Conservation (phyloP, 2,329 filamentous ascomycete species). For the Dactylella cylindrospora region DNA sequence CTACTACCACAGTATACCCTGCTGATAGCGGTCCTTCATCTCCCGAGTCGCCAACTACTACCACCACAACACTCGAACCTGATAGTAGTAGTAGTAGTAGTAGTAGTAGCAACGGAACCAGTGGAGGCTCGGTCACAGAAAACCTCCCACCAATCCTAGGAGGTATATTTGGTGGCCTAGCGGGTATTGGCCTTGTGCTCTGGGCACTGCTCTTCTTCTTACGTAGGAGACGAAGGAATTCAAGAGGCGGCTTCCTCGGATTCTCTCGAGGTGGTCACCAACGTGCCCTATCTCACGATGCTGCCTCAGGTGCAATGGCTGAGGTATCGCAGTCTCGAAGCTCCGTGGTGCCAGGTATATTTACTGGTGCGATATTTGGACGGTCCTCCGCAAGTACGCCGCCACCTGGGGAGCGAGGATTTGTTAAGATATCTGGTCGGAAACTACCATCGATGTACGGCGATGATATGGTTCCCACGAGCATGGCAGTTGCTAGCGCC, state of each 20-base stretch:
- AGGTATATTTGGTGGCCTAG: conserved; percentile 36
- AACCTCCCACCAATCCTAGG: conserved; percentile 42
- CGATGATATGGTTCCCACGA: conserved; percentile 36
- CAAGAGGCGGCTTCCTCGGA: conserved; percentile 12
- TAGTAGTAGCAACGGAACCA: not conserved
- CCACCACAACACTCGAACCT: not conserved
- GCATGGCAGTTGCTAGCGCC: conserved; percentile 21
- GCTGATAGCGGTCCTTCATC: conserved; percentile 34
- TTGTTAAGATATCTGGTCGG: conserved; percentile 38
- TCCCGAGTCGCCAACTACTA: conserved; percentile 27
- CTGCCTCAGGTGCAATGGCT: conserved; percentile 23
- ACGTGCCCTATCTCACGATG: conserved; percentile 30
- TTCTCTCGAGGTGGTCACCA: conserved; percentile 14
- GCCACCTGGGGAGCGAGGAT: conserved; percentile 17
- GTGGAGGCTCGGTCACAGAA: conserved; percentile 18
- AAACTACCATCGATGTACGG: conserved; percentile 40
- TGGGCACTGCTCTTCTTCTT: conserved; percentile 39
- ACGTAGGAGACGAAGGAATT: conserved; percentile 16
- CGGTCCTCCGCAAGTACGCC: conserved; percentile 26
- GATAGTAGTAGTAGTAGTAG: not conserved
- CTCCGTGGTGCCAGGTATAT: conserved; percentile 28
- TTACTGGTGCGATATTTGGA: conserved; percentile 18
- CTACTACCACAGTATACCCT: conserved; percentile 23
- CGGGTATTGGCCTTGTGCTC: conserved; percentile 30
- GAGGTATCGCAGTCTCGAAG: conserved; percentile 32